Evolutionary conservation across 768 basidiomycete genomes (phyloP), one percentile per base, ranked within the genome.

Genomic region (Sistotremastrum niveocremeum): DNA sequence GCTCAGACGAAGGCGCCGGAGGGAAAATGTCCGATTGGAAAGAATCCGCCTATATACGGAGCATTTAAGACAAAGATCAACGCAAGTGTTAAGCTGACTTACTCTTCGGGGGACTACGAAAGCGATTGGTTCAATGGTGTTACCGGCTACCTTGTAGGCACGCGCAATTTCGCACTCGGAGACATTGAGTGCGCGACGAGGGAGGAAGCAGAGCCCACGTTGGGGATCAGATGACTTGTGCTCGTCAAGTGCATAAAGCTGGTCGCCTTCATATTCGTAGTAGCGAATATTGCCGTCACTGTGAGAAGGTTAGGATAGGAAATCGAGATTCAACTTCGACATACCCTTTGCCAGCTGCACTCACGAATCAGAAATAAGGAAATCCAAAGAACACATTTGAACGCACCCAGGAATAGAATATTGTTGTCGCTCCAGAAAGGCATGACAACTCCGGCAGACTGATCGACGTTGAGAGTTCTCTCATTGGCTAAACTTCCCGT

Each of bases 21-120:
- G 95, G 94, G 72, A 78, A 98, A 61, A 98, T 94, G 62, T 97
- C 94, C 9, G 89, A 81, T 63, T 98, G 94, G 86, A 97, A 98
- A 4, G 81, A 79, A 48, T 98, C 91, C 35, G 91, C 75, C 86
- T 90, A 59, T 3, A 20, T 36, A 5, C 35, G 4, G 30, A 12
- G 37, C 9, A 39, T 31, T 37, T 49, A 29, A 50, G 39, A 41
- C 44, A 41, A 42, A 33, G 39, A 47, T 30, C 33, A 33, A 33
- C 4, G 30, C 30, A 20, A 44, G 20, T 7, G 38, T 11, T 20
- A 36, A 43, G 6, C 20, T 2, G 12, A 60, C 73, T 44, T 51
- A 85, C 89, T 65, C 84, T 94, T 51, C 94, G 77, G 9, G 94
- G 94, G 9, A 97, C 93, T 56, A 94, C 87, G 65, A 97, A 99